Percentiles rank a stretch among this genome's conserved stretches.
These are phyloP conservation scores for Heliamphora ciliata DNA, from an alignment of 179 eudicot genomes.

Conservation along the genomic window DNA sequence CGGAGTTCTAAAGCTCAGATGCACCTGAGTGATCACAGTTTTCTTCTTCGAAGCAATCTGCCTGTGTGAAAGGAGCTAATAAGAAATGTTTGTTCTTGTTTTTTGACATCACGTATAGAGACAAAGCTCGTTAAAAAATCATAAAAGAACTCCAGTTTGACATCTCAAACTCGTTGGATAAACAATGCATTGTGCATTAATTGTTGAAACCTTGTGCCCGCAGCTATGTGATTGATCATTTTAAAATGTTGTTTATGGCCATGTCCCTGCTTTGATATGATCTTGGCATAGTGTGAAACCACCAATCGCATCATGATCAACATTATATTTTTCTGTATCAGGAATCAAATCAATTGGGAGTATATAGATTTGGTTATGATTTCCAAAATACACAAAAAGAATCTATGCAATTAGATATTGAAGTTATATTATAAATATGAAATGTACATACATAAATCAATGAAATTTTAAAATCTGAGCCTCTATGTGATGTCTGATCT, in stretches of 20 bases:
- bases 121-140: not conserved
- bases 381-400: too few relatives aligned
- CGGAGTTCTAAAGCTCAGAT: not conserved
- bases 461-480: too few relatives aligned
- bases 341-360: too few relatives aligned
- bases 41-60: not conserved
- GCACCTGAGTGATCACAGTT: not conserved
- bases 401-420: too few relatives aligned
- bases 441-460: too few relatives aligned
- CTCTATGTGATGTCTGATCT: too few relatives aligned
- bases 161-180: not conserved
- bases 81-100: not conserved
- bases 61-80: not conserved
- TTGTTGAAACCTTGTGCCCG: not conserved
- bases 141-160: not conserved
- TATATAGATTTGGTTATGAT: too few relatives aligned
- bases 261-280: not conserved
- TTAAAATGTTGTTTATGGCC: not conserved
- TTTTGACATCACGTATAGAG: not conserved
- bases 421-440: too few relatives aligned
- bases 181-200: not conserved
- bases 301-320: too few relatives aligned
- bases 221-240: not conserved
- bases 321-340: too few relatives aligned
- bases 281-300: not conserved